These are phyloP conservation scores for Calonectria pauciramosa DNA, from an alignment of 2,329 filamentous ascomycete species.

Conservation along the genomic window DNA sequence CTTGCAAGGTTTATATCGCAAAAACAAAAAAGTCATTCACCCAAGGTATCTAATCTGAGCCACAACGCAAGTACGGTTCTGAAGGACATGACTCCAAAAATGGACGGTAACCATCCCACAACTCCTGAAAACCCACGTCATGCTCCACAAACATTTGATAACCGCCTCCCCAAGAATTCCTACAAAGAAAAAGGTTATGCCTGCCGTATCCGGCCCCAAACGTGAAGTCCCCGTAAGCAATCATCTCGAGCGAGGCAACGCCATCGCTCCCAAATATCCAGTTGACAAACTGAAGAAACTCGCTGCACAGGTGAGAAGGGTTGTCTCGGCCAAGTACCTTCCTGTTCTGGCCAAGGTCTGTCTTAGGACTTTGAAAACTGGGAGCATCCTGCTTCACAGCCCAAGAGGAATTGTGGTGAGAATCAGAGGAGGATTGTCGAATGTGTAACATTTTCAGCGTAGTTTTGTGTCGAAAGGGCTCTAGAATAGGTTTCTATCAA, in stretches of 20 bases:
- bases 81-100: constrained; percentile 9
- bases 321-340: background rate
- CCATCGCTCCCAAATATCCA: constrained; percentile 22
- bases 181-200: background rate
- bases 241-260: background rate
- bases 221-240: constrained; percentile 18
- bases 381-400: background rate
- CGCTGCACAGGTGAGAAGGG: background rate
- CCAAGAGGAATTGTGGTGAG: background rate
- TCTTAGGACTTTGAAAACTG: background rate
- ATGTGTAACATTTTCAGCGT: constrained; percentile 16
- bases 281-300: constrained; percentile 5
- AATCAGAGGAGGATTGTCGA: background rate
- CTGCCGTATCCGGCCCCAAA: background rate
- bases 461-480: background rate
- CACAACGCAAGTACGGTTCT: background rate
- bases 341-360: no score
- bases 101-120: background rate
- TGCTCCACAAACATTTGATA: background rate
- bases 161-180: background rate
- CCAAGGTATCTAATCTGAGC: background rate
- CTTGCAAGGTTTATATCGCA: background rate
- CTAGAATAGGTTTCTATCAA: background rate
- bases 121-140: background rate
- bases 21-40: background rate